A percentile compares a stretch with the other conserved stretches of the same genome.
phyloP scores from a whole-genome alignment of 768 basidiomycete genomes.

The Glaciozyma antarctica region DNA sequence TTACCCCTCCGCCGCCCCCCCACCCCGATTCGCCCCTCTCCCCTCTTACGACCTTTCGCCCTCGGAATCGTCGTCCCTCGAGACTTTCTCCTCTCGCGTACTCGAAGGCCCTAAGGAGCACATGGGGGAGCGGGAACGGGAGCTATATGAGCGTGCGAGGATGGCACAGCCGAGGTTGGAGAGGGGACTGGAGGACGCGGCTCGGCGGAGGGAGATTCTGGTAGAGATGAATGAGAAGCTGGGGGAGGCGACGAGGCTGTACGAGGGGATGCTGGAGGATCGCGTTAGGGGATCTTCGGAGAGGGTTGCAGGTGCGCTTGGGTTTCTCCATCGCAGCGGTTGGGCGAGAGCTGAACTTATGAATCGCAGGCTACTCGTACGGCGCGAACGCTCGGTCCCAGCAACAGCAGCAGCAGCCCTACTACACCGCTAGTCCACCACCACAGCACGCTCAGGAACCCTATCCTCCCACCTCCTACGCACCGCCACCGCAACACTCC shows the following conservation, averaged over 20 bases:
- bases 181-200: constrained; percentile 71
- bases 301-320: neutral
- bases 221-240: constrained; percentile 91
- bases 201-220: constrained; percentile 73
- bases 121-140: constrained; percentile 65
- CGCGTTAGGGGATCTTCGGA: constrained; percentile 45
- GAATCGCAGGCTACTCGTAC: neutral
- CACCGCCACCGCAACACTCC: neutral
- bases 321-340: too few relatives aligned
- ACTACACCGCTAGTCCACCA: neutral
- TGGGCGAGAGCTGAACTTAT: neutral
- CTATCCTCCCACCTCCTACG: neutral
- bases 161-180: constrained; percentile 70
- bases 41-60: constrained; percentile 74
- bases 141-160: constrained; percentile 74
- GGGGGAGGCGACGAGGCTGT: constrained; percentile 80
- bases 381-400: neutral
- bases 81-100: constrained; percentile 75
- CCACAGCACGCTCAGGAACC: neutral
- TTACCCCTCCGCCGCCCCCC: constrained; percentile 39
- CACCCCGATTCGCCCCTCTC: constrained; percentile 36
- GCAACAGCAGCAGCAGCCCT: neutral
- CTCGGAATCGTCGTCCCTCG: constrained; percentile 70
- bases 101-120: constrained; percentile 68
- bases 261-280: constrained; percentile 76